Evolutionary conservation across 306 rosid genomes (phyloP).

Genomic region (Cyclanthera cordifolia): DNA sequence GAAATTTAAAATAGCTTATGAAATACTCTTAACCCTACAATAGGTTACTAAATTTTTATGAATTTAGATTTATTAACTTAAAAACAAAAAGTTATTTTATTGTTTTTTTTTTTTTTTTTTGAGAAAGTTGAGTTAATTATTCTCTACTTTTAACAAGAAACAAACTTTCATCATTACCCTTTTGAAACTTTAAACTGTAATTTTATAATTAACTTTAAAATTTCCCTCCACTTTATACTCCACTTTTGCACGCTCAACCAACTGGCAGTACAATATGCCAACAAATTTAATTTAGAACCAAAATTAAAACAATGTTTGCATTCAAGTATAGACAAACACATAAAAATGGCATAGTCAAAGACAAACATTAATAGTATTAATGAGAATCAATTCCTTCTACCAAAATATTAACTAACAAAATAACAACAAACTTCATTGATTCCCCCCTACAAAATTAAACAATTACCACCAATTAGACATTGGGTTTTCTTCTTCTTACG

Average conservation of each 20-base stretch:
- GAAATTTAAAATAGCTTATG: no score
- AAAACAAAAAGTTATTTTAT: no score
- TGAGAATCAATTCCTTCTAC: background rate
- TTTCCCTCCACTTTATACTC: background rate
- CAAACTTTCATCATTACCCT: background rate
- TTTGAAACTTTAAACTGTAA: background rate
- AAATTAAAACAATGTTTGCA: background rate
- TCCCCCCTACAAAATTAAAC: slow-evolving; percentile 11
- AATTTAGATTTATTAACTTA: no score
- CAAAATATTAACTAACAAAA: background rate
- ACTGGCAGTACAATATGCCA: background rate
- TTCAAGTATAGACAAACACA: background rate
- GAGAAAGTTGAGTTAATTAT: background rate
- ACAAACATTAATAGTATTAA: background rate
- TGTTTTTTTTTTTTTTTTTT: no score
- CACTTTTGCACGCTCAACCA: background rate
- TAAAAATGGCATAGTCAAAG: background rate
- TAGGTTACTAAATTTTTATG: no score
- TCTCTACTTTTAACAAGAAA: background rate
- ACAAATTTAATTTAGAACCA: background rate
- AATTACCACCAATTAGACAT: slow-evolving; percentile 16
- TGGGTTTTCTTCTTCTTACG: background rate
- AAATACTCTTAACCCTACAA: no score
- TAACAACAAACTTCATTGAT: background rate
- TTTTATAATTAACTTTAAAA: background rate